phyloP scores from a whole-genome alignment of 192 early-diverging fungal genomes.

The Phlyctochytrium arcticum region DNA sequence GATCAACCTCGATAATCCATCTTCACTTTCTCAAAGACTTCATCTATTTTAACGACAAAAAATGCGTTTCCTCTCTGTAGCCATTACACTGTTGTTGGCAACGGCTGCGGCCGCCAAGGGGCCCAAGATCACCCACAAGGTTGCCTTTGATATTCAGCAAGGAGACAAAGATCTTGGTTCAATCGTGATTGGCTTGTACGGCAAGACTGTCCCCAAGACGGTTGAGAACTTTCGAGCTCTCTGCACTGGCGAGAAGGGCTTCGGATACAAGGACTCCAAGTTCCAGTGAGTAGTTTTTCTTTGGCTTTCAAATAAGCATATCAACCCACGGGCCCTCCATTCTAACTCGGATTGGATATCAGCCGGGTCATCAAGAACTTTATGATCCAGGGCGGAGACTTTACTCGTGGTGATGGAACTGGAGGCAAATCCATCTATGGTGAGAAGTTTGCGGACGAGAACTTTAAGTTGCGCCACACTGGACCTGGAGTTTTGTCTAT shows the following conservation, averaged over 20 bases:
- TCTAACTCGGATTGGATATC: neutral
- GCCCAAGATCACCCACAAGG: conserved; percentile 50
- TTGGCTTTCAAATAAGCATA: no score
- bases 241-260: conserved; percentile 65
- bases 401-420: conserved; percentile 81
- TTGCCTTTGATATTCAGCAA: conserved; percentile 48
- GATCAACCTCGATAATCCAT: no score
- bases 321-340: no score
- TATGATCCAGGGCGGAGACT: conserved; percentile 86
- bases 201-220: conserved; percentile 45
- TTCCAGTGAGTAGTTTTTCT: conserved; percentile 59
- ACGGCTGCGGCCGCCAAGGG: conserved; percentile 39
- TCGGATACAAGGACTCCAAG: conserved; percentile 82
- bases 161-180: conserved; percentile 44
- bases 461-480: conserved; percentile 82
- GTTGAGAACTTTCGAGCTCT: conserved; percentile 96
- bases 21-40: no score
- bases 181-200: conserved; percentile 49
- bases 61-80: conserved; percentile 16
- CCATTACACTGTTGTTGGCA: conserved; percentile 22
- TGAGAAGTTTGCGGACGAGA: conserved; percentile 90
- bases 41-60: no score
- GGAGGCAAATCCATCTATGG: conserved; percentile 72
- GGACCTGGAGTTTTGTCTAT: conserved; percentile 78
- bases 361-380: conserved; percentile 72